phyloP scores from a whole-genome alignment of 2,329 filamentous ascomycete genomes.

The Microdochium paspali region DNA sequence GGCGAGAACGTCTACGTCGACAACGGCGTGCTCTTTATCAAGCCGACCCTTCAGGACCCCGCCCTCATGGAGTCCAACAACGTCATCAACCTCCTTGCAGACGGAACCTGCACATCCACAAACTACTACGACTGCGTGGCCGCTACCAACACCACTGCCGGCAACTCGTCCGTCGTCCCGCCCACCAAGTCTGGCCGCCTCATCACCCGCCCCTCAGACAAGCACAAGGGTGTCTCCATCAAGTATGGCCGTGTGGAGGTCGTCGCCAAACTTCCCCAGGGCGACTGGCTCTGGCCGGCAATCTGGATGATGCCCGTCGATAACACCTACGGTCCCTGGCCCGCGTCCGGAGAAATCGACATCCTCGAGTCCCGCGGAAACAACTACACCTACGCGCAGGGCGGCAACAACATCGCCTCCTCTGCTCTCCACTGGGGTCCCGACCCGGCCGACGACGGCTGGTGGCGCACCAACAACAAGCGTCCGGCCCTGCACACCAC shows the following conservation, averaged over 20 bases:
- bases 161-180: conserved; percentile 66
- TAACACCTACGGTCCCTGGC: conserved; percentile 68
- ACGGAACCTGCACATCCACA: conserved; percentile 59
- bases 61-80: conserved; percentile 56
- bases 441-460: conserved; percentile 60
- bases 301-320: conserved; percentile 80
- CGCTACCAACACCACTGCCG: conserved; percentile 59
- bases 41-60: conserved; percentile 66
- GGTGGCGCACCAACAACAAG: conserved; percentile 79
- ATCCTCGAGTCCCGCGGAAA: conserved; percentile 76
- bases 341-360: conserved; percentile 74
- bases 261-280: conserved; percentile 62
- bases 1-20: conserved; percentile 69
- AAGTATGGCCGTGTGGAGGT: conserved; percentile 79
- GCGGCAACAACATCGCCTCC: conserved; percentile 72
- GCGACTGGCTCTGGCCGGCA: conserved; percentile 88
- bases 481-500: conserved; percentile 65
- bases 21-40: conserved; percentile 62
- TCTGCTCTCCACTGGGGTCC: conserved; percentile 81
- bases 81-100: conserved; percentile 56
- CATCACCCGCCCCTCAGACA: conserved; percentile 39
- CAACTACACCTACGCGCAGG: conserved; percentile 65
- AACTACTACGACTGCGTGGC: conserved; percentile 54
- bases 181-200: conserved; percentile 72
- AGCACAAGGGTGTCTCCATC: conserved; percentile 56